Conservation (phyloP, 768 basidiomycete genomes). For the Boletus reticulatus region DNA sequence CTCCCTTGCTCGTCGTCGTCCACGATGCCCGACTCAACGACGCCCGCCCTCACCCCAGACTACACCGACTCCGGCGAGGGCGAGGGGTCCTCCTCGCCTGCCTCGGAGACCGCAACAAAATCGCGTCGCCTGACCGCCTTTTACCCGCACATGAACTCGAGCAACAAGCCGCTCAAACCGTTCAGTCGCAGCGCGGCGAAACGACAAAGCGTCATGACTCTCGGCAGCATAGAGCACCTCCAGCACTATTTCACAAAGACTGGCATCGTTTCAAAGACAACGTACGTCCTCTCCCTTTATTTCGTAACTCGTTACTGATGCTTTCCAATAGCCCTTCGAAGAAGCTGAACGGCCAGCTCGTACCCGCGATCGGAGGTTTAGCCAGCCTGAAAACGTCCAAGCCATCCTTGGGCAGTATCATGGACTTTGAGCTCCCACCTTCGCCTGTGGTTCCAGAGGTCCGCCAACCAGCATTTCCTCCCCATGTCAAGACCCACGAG, state of each 20-base stretch:
- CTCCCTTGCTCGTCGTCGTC: slow-evolving; percentile 13
- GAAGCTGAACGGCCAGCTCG: slow-evolving; percentile 59
- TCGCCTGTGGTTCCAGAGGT: slow-evolving; percentile 57
- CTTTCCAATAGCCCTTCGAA: slow-evolving; percentile 36
- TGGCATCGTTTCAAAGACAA: slow-evolving; percentile 68
- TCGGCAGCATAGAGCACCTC: slow-evolving; percentile 95
- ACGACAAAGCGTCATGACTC: slow-evolving; percentile 88
- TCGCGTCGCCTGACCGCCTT: slow-evolving; percentile 69
- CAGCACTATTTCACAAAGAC: slow-evolving; percentile 95
- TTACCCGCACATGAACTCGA: slow-evolving; percentile 70
- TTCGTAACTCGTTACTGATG: slow-evolving; percentile 3
- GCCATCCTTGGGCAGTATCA: slow-evolving; percentile 40
- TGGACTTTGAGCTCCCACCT: slow-evolving; percentile 65
- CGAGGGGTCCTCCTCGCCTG: slow-evolving; percentile 31
- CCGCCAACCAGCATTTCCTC: slow-evolving; percentile 44
- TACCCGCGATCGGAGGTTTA: slow-evolving; percentile 72
- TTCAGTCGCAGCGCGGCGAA: slow-evolving; percentile 91
- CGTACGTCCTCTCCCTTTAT: slow-evolving; percentile 45
- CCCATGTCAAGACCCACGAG: slow-evolving; percentile 62
- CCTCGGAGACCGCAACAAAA: slow-evolving; percentile 39
- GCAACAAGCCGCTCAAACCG: slow-evolving; percentile 75
- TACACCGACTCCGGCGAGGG: slow-evolving; percentile 53
- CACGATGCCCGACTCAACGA: slow-evolving; percentile 39
- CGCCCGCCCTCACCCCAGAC: slow-evolving; percentile 59
- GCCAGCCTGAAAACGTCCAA: slow-evolving; percentile 40